These are phyloP conservation scores for Breynia disticha DNA, from an alignment of 441 rosid genomes.

Conservation along the genomic window DNA sequence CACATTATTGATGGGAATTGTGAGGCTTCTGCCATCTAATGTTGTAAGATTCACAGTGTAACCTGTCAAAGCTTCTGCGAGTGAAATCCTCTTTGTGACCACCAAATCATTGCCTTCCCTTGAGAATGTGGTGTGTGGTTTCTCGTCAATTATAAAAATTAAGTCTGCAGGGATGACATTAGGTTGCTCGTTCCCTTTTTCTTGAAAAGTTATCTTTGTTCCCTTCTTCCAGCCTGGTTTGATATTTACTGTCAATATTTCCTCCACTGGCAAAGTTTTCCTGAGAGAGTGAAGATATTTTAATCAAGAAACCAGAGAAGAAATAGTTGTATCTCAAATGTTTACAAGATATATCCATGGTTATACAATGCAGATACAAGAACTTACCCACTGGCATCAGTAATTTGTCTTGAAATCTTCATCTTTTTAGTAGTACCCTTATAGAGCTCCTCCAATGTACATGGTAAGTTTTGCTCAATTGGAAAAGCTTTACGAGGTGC, in stretches of 20 bases:
- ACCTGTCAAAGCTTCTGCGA: slow-evolving; percentile 60
- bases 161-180: slow-evolving; percentile 56
- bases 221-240: slow-evolving; percentile 88
- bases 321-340: background rate
- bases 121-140: slow-evolving; percentile 54
- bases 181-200: slow-evolving; percentile 73
- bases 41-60: slow-evolving; percentile 40
- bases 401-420: slow-evolving; percentile 69
- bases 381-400: slow-evolving; percentile 67
- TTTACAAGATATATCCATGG: too few species aligned
- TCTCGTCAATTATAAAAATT: slow-evolving; percentile 61
- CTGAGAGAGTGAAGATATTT: slow-evolving; percentile 24
- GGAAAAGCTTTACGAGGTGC: slow-evolving; percentile 45
- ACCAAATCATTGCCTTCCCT: slow-evolving; percentile 73
- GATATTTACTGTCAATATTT: slow-evolving; percentile 56
- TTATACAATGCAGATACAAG: too few species aligned
- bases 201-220: slow-evolving; percentile 71
- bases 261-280: slow-evolving; percentile 56
- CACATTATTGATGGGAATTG: slow-evolving; percentile 44
- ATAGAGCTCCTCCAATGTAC: slow-evolving; percentile 67
- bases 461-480: slow-evolving; percentile 59
- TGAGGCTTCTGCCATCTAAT: slow-evolving; percentile 53
- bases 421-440: slow-evolving; percentile 73
- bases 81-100: slow-evolving; percentile 43
- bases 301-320: background rate